phyloP scores from a whole-genome alignment of 2,329 filamentous ascomycete genomes.

The Hypomyces rosellus region DNA sequence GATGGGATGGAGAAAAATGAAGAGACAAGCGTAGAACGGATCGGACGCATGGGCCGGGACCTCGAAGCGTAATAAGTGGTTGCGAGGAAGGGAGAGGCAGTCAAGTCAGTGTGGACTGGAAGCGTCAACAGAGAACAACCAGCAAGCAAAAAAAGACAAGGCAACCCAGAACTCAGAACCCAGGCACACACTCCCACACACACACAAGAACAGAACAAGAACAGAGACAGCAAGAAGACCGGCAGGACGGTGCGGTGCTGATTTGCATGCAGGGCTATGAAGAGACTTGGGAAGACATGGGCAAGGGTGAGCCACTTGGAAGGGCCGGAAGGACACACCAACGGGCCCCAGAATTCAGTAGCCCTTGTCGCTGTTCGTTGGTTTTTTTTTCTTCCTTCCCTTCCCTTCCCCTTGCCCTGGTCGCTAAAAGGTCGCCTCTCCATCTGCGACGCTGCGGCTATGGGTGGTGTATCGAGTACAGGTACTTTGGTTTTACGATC shows the following conservation, averaged over 20 bases:
- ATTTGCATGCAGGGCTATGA: conserved; percentile 1
- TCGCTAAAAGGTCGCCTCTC: no score
- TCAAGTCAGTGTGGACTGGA: no score
- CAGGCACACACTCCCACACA: no score
- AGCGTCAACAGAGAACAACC: neutral
- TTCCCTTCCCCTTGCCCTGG: neutral
- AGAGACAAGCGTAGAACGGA: neutral
- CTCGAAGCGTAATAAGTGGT: neutral
- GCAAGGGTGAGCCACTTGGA: neutral
- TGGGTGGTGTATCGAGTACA: no score
- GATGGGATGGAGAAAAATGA: neutral
- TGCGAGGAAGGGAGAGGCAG: neutral
- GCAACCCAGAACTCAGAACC: no score
- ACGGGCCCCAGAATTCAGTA: neutral
- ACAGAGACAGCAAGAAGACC: no score
- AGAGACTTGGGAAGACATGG: no score
- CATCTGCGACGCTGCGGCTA: no score
- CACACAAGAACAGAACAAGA: no score
- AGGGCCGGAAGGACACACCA: conserved; percentile 8
- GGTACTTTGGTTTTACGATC: no score
- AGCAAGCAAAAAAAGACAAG: neutral
- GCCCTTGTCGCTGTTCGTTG: neutral
- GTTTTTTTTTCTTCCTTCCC: neutral
- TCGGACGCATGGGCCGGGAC: neutral
- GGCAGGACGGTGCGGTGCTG: no score